These are phyloP conservation scores for Phlegmacium glaucopus DNA, from an alignment of 768 basidiomycete species.

Conservation along the genomic window DNA sequence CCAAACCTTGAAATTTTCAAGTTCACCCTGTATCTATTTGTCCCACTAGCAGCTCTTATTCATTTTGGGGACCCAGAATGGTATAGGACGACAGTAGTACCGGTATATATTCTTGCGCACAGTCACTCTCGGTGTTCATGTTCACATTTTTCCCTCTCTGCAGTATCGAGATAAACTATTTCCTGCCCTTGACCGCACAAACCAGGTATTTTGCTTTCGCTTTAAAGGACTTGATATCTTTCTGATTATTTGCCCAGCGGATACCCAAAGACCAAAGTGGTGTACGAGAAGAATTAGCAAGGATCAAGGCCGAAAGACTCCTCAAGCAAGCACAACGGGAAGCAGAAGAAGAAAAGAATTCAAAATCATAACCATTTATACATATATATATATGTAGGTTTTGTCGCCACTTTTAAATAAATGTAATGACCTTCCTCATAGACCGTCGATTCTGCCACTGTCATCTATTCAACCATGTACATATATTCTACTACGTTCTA, in stretches of 20 bases:
- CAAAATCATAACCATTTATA: conserved; percentile 17
- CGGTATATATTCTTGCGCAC: conserved; percentile 36
- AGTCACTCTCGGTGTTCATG: neutral
- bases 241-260: conserved; percentile 30
- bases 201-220: conserved; percentile 35
- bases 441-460: too few relatives aligned
- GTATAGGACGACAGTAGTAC: conserved; percentile 76
- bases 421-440: neutral
- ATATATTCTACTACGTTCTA: neutral
- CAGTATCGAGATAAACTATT: conserved; percentile 76
- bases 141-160: neutral
- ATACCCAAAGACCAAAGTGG: conserved; percentile 66
- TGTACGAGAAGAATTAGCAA: conserved; percentile 65
- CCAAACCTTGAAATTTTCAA: conserved; percentile 90
- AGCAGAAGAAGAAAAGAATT: conserved; percentile 27
- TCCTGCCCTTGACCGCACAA: conserved; percentile 55
- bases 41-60: conserved; percentile 75
- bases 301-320: conserved; percentile 60
- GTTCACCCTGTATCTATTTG: conserved; percentile 82
- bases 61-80: conserved; percentile 89
- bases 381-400: conserved; percentile 10
- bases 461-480: neutral
- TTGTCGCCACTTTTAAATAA: neutral
- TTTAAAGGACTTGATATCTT: neutral
- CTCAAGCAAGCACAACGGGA: conserved; percentile 46